Conservation (phyloP, 2,329 filamentous ascomycete species). For the Allantophomopsis cytisporea region DNA sequence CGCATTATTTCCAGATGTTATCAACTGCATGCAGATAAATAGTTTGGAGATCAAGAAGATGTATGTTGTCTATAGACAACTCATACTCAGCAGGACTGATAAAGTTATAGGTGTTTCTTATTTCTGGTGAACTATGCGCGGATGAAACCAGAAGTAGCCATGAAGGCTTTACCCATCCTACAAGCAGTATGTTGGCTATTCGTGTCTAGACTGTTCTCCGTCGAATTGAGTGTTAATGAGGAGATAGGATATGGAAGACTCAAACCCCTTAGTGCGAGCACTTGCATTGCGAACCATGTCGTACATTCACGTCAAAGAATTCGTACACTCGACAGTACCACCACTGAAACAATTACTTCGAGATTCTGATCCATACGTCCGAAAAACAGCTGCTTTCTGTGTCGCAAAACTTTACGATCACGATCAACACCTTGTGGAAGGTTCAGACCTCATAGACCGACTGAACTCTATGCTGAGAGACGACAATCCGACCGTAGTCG, state of each 20-base stretch:
- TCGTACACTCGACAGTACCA: constrained; percentile 79
- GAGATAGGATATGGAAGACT: constrained; percentile 76
- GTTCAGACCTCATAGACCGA: constrained; percentile 80
- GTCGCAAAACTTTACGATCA: constrained; percentile 98
- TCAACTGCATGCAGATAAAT: constrained; percentile 87
- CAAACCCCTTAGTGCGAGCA: constrained; percentile 83
- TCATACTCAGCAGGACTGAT: too few relatives aligned
- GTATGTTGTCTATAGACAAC: constrained; percentile 33
- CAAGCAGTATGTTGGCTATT: constrained; percentile 45
- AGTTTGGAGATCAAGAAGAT: constrained; percentile 99
- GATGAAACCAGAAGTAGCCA: constrained; percentile 83
- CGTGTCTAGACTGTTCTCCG: not conserved
- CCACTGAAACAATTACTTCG: constrained; percentile 72
- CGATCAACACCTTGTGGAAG: constrained; percentile 79
- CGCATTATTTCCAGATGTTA: constrained; percentile 86
- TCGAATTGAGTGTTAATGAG: too few relatives aligned
- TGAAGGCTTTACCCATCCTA: constrained; percentile 83
- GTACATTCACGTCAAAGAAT: constrained; percentile 93
- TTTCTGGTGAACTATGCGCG: constrained; percentile 96
- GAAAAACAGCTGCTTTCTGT: constrained; percentile 91
- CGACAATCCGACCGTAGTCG: constrained; percentile 94
- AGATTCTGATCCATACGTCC: constrained; percentile 87
- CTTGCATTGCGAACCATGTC: constrained; percentile 90
- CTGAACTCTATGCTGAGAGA: constrained; percentile 84
- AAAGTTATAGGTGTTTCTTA: constrained; percentile 68